Evolutionary conservation across 2,329 filamentous ascomycete species (phyloP).

Genomic region (Lachnellula cervina): DNA sequence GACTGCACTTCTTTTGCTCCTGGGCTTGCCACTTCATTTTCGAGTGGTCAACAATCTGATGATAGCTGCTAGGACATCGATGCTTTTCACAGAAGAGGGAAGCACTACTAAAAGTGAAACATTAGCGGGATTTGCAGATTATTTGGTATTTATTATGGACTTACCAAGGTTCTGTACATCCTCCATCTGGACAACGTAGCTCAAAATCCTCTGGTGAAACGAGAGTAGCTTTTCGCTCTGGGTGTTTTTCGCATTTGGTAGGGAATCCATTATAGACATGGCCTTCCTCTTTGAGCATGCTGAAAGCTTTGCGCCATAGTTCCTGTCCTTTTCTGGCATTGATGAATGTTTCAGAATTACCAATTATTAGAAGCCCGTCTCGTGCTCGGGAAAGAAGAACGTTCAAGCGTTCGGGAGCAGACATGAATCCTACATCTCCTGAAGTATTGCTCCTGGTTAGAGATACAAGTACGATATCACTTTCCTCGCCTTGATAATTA

Average conservation of each 20-base stretch:
- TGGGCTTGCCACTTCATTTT: conserved; percentile 45
- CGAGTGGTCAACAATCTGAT: conserved; percentile 52
- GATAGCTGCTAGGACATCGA: conserved; percentile 55
- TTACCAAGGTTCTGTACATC: conserved; percentile 60
- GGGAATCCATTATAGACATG: conserved; percentile 58
- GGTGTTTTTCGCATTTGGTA: conserved; percentile 56
- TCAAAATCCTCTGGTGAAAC: conserved; percentile 54
- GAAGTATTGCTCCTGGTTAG: conserved; percentile 60
- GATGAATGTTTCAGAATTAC: conserved; percentile 64
- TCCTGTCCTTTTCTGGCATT: conserved; percentile 50
- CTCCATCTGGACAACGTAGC: conserved; percentile 60
- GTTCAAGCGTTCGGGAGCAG: conserved; percentile 60
- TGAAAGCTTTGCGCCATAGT: conserved; percentile 55
- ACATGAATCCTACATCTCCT: conserved; percentile 68
- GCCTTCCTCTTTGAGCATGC: conserved; percentile 45
- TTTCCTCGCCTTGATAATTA: conserved; percentile 76
- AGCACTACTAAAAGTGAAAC: conserved; percentile 36
- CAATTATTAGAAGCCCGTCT: conserved; percentile 62
- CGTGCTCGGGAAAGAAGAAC: conserved; percentile 65
- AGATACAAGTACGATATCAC: conserved; percentile 64
- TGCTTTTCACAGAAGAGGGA: conserved; percentile 55
- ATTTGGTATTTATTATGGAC: conserved; percentile 19
- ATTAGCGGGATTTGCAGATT: conserved; percentile 7
- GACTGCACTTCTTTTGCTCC: conserved; percentile 41
- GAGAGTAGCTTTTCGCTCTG: conserved; percentile 43